Base-by-base conservation (phyloP, 768 basidiomycete species). In the Leccinellum rugosiceps region DNA sequence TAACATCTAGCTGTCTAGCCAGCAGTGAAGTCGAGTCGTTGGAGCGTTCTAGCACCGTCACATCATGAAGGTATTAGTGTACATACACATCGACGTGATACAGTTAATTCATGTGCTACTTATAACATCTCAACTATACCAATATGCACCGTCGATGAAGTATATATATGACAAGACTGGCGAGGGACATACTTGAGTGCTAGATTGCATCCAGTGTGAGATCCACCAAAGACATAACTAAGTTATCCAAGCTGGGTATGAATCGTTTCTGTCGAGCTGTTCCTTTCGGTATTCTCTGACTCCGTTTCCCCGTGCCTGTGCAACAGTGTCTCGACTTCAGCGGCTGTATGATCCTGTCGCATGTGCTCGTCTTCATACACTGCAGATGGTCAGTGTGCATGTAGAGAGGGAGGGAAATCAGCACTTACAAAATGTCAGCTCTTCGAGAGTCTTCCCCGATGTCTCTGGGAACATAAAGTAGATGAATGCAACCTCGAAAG, bases 401-500 rank as follows among this genome's bases (percentile, higher is more conserved):
- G 35, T n/a, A n/a, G 35, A 38, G 35, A 38, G 35, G 35, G 17
- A 38, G 17, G 35, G 0, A 0, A 38, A 38, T 38, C 14, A 15
- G 7, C 47, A 63, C 65, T 41, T 43, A 61, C 62, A 52, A 21
- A 66, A 67, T 1, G 62, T 45, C 19, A 66, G 23, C 25, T 67
- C 65, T 19, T 66, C 65, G 15, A 64, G 59, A 0, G 57, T 64
- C 2, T 53, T 59, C 3, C 65, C 59, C 1, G 65, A 61, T 6
- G 65, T 64, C 32, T 67, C 65, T 1, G 65, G 65, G 32, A 66
- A 66, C 57, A 61, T 10, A 34, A 56, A 1, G 56, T 66, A 64
- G 34, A 66, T 44, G 3, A 67, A 56, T 19, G 10, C 59, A 6
- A 64, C 43, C 32, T 66, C 21, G 13, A 61, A 66, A 0, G 59